Evolutionary conservation across 83 land plant species (phyloP).

Genomic region (Thuja plicata): DNA sequence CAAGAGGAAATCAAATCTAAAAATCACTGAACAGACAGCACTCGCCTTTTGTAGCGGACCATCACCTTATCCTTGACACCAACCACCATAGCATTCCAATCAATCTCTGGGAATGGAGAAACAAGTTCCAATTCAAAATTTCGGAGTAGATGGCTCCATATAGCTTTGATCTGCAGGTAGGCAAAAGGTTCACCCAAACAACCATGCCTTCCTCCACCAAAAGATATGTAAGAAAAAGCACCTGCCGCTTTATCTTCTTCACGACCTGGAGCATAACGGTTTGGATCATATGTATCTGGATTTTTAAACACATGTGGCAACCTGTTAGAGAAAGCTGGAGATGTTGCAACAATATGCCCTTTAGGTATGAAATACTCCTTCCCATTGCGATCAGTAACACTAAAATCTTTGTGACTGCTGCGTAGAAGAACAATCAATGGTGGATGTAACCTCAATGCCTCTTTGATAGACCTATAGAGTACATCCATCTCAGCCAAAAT

Average conservation of each 20-base stretch:
- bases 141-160: conserved; percentile 90
- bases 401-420: conserved; percentile 78
- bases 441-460: conserved; percentile 93
- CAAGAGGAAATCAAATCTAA: background rate
- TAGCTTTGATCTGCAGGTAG: conserved; percentile 94
- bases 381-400: conserved; percentile 78
- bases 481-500: conserved; percentile 86
- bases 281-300: conserved; percentile 86
- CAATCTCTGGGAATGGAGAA: conserved; percentile 93
- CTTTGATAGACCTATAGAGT: conserved; percentile 85
- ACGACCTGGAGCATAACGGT: conserved; percentile 77
- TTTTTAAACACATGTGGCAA: conserved; percentile 84
- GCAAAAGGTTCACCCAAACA: conserved; percentile 98
- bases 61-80: conserved; percentile 94
- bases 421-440: conserved; percentile 91
- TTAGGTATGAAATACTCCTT: conserved; percentile 82
- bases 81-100: conserved; percentile 99
- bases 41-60: conserved; percentile 87
- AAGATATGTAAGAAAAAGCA: conserved; percentile 86
- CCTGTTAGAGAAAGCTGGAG: conserved; percentile 92
- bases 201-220: conserved; percentile 98
- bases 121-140: conserved; percentile 90
- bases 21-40: conserved; percentile 27
- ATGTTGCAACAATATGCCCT: conserved; percentile 95
- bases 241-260: conserved; percentile 94